These are phyloP conservation scores for Penicillium taxi DNA, from an alignment of 495 filamentous ascomycete genomes.

Conservation along the genomic window DNA sequence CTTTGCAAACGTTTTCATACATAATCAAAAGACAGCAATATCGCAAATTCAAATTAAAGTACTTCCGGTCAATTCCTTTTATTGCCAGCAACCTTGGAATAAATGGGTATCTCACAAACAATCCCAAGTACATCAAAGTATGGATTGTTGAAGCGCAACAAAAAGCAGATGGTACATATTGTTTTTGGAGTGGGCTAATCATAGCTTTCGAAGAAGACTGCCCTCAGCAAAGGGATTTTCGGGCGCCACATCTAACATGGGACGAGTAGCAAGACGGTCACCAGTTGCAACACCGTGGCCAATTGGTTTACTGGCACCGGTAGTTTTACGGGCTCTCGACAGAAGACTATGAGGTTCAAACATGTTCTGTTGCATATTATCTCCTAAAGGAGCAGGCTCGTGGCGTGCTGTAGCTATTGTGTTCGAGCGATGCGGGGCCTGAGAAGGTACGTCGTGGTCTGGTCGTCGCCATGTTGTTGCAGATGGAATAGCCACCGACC, in stretches of 20 bases:
- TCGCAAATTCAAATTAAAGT: no score
- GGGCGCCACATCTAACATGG: constrained; percentile 49
- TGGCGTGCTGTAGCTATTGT: constrained; percentile 24
- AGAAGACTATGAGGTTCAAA: constrained; percentile 36
- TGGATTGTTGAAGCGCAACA: no score
- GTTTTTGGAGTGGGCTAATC: no score
- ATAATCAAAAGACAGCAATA: no score
- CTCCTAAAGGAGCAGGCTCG: no score
- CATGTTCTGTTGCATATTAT: no score
- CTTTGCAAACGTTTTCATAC: no score
- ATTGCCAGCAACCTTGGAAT: no score
- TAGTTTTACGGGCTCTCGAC: constrained; percentile 14
- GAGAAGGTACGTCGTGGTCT: constrained; percentile 10
- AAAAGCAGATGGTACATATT: no score
- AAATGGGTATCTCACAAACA: no score
- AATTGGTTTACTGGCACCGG: constrained; percentile 16
- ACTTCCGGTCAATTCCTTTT: no score
- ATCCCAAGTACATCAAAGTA: no score
- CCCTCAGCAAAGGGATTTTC: constrained; percentile 46
- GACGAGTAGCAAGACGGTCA: constrained; percentile 41
- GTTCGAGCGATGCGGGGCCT: constrained; percentile 25
- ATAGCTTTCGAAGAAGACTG: constrained; percentile 42
- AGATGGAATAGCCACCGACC: constrained; percentile 43
- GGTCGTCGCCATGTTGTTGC: constrained; percentile 45
- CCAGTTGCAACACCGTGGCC: constrained; percentile 50